A percentile compares a stretch with the other conserved stretches of the same genome.
Conservation (phyloP, 768 basidiomycete species). For the Tylopilus subfusipes region DNA sequence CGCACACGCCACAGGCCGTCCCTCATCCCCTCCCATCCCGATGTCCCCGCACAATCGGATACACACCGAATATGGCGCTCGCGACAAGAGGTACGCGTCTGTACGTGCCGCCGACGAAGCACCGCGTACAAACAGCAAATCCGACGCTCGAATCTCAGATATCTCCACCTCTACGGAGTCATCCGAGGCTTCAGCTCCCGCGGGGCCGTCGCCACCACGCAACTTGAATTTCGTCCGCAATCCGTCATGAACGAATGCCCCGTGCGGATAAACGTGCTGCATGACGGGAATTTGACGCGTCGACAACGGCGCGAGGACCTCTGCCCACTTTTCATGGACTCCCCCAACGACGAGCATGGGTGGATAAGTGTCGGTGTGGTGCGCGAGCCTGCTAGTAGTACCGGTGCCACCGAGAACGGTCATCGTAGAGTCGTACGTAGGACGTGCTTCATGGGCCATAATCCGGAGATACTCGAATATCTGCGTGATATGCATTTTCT, state of each 20-base stretch:
- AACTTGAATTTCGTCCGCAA: neutral
- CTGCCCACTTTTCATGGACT: constrained; percentile 9
- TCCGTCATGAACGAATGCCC: neutral
- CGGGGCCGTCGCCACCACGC: neutral
- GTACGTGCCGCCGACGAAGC: constrained; percentile 13
- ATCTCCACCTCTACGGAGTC: neutral
- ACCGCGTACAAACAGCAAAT: constrained; percentile 12
- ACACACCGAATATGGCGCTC: constrained; percentile 21
- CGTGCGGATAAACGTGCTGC: constrained; percentile 7
- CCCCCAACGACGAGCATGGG: constrained; percentile 9
- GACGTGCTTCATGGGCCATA: neutral
- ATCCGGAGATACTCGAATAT: constrained; percentile 10
- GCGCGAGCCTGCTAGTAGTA: neutral
- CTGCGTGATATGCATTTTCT: constrained; percentile 14
- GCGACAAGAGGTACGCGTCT: constrained; percentile 19
- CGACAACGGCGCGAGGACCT: constrained; percentile 7
- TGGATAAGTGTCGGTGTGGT: constrained; percentile 4
- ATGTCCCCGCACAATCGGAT: constrained; percentile 6
- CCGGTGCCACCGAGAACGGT: neutral
- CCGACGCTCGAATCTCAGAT: constrained; percentile 10
- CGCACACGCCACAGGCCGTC: constrained; percentile 9
- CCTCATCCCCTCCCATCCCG: neutral
- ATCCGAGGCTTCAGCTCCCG: neutral
- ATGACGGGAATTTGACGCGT: neutral
- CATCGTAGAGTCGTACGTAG: constrained; percentile 7